Percentiles rank a stretch among this genome's conserved stretches.
Evolutionary conservation across 1,284 basidiomycete genomes (phyloP).

Genomic region (Sphaerobolus stellatus): DNA sequence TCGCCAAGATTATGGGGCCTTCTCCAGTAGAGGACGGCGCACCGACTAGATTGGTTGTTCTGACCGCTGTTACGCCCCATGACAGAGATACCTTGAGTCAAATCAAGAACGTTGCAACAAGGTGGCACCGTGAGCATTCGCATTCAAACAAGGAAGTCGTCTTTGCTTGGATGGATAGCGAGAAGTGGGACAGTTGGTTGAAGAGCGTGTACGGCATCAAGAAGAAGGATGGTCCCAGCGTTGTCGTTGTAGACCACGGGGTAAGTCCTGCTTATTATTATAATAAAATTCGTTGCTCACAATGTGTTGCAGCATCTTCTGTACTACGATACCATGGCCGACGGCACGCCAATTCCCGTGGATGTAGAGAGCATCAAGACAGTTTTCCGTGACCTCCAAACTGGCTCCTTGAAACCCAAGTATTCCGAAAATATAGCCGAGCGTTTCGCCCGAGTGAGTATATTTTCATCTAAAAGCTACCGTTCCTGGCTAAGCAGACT

Average conservation of each 20-base stretch:
- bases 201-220: constrained; percentile 82
- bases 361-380: constrained; percentile 56
- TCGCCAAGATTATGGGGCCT: constrained; percentile 81
- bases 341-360: constrained; percentile 54
- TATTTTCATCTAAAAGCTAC: background rate
- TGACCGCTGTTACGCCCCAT: constrained; percentile 49
- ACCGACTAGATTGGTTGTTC: constrained; percentile 57
- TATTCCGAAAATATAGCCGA: constrained; percentile 72
- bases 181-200: constrained; percentile 81
- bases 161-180: constrained; percentile 84
- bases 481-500: background rate
- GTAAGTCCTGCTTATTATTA: constrained; percentile 43
- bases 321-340: constrained; percentile 61
- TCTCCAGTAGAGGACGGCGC: constrained; percentile 48
- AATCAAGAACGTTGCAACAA: constrained; percentile 55
- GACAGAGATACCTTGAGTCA: constrained; percentile 18
- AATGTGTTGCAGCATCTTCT: constrained; percentile 55
- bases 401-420: constrained; percentile 55
- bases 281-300: constrained; percentile 16
- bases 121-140: constrained; percentile 49
- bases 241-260: constrained; percentile 79
- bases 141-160: constrained; percentile 59
- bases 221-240: constrained; percentile 45
- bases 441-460: constrained; percentile 61
- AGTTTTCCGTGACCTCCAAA: constrained; percentile 49